Percentiles rank a stretch among this genome's conserved stretches.
phyloP scores from a whole-genome alignment of 2,329 filamentous ascomycete species.

The Phoma herbarum region DNA sequence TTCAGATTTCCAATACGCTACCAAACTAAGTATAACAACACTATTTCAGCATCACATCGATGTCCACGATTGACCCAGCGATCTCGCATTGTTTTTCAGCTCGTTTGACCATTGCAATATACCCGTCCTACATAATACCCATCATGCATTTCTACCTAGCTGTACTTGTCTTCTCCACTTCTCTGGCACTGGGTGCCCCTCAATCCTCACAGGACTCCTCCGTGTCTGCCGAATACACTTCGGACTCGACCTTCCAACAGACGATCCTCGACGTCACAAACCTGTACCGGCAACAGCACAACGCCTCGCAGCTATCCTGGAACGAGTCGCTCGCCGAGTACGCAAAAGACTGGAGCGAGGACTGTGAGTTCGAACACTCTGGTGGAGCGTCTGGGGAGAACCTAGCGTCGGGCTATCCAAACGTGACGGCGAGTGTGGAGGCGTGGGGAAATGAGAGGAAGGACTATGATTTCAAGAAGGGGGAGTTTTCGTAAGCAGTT shows the following conservation, averaged over 20 bases:
- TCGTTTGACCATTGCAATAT: neutral
- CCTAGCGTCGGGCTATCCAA: slow-evolving; percentile 71
- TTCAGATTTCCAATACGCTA: neutral
- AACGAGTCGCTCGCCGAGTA: slow-evolving; percentile 69
- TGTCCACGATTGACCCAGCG: neutral
- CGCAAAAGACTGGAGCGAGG: slow-evolving; percentile 60
- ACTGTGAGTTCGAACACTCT: slow-evolving; percentile 63
- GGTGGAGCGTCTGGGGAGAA: slow-evolving; percentile 77
- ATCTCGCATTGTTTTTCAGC: neutral
- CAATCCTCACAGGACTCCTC: neutral
- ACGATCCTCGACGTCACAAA: slow-evolving; percentile 74
- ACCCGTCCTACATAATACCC: neutral
- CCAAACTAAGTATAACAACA: neutral
- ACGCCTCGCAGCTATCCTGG: slow-evolving; percentile 68
- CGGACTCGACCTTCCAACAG: slow-evolving; percentile 53
- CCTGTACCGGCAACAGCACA: slow-evolving; percentile 69
- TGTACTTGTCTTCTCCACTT: neutral
- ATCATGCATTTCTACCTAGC: neutral
- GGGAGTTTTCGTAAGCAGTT: slow-evolving; percentile 59
- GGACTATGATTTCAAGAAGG: slow-evolving; percentile 66
- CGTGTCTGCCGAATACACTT: slow-evolving; percentile 50
- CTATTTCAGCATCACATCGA: neutral
- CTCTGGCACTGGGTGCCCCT: neutral
- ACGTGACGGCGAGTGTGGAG: slow-evolving; percentile 67
- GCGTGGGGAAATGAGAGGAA: slow-evolving; percentile 71